Evolutionary conservation across 2,329 filamentous ascomycete species (phyloP).

Genomic region (Westerdykella sp.): DNA sequence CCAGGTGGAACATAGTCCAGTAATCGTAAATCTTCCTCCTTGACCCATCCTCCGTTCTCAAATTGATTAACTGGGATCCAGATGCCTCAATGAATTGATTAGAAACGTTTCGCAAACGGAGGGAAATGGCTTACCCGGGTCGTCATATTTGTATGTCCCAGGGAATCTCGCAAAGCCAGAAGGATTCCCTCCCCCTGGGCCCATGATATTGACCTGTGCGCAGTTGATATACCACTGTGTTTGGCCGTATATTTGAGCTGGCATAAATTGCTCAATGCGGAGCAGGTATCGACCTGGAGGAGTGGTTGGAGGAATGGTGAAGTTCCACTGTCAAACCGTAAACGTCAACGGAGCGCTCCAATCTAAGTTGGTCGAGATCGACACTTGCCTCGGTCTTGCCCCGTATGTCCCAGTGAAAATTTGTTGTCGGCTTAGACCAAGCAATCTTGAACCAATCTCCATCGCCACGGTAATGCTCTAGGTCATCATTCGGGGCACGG

Average conservation of each 20-base stretch:
- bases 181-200: conserved; percentile 3
- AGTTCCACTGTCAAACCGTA: conserved; percentile 14
- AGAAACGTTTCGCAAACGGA: background rate
- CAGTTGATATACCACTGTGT: conserved; percentile 14
- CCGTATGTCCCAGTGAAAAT: background rate
- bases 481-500: conserved; percentile 3
- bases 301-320: conserved; percentile 12
- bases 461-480: conserved; percentile 6
- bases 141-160: conserved; percentile 2
- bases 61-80: background rate
- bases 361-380: background rate
- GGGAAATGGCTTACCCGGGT: conserved; percentile 2
- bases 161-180: conserved; percentile 4
- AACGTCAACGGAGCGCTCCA: too few species aligned
- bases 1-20: conserved; percentile 4
- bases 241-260: conserved; percentile 1
- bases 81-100: background rate
- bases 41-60: background rate
- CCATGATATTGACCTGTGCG: conserved; percentile 11
- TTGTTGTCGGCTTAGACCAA: background rate
- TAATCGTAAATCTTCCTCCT: background rate
- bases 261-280: conserved; percentile 10
- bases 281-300: conserved; percentile 14
- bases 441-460: conserved; percentile 11
- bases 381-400: background rate